These are phyloP conservation scores for Brassica nigra DNA, from an alignment of 345 rosid genomes.

Conservation along the genomic window DNA sequence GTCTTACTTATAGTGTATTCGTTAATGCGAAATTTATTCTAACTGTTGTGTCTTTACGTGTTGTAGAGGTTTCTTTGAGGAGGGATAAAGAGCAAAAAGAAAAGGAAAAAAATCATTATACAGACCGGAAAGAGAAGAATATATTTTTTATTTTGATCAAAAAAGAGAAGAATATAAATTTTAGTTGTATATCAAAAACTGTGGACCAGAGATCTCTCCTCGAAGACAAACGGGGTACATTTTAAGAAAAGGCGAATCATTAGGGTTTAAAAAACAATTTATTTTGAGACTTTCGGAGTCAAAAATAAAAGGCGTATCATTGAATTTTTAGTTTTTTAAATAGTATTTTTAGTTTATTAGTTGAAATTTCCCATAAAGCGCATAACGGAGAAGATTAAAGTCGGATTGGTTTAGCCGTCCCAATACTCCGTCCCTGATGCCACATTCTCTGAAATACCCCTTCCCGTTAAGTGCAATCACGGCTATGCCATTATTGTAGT, in stretches of 20 bases:
- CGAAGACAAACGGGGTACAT: conserved; percentile 37
- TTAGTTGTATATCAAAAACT: conserved; percentile 1
- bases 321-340: conserved; percentile 4
- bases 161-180: conserved; percentile 23
- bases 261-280: conserved; percentile 37
- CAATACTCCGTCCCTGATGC: conserved; percentile 19
- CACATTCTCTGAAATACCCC: conserved; percentile 16
- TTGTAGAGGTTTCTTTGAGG: conserved; percentile 46
- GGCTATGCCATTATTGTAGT: conserved; percentile 1
- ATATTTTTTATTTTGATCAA: background rate
- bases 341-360: background rate
- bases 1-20: background rate
- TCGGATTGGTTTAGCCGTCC: conserved; percentile 28
- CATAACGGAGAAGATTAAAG: conserved; percentile 31
- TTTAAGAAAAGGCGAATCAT: conserved; percentile 42
- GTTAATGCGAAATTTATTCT: background rate
- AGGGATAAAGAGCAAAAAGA: conserved; percentile 52
- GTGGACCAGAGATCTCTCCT: conserved; percentile 33
- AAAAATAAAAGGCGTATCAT: conserved; percentile 47
- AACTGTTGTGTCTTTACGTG: background rate
- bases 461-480: background rate
- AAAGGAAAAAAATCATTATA: conserved; percentile 6
- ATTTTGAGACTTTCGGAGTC: conserved; percentile 49
- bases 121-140: conserved; percentile 29
- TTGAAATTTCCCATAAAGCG: conserved; percentile 28